Evolutionary conservation across 768 basidiomycete genomes (phyloP), one percentile per base, ranked within the genome.

Genomic region (Cantharellus cinnabarinus): DNA sequence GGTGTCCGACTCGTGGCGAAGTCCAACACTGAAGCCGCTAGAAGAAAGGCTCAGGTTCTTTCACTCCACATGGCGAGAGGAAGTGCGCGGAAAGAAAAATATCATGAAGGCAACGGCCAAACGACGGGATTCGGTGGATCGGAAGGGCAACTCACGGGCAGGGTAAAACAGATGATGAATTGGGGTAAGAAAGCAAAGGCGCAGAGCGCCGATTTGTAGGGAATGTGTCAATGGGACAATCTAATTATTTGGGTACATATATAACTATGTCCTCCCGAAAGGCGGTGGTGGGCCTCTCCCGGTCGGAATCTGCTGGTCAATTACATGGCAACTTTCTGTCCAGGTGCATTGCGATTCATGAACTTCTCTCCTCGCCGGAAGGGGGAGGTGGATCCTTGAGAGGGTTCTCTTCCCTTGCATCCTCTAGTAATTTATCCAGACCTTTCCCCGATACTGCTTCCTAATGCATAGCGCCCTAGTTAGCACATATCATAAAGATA

Each of bases 331-430:
- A 60, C 81, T 73, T 67, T 87, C 85, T 3, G 79, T 81, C 42
- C 81, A 79, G 70, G 95, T 95, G 69, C 86, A 80, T 42, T 29
- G 20, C 20, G 20, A 29, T 48, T 29, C 29, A 48, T 54, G 52
- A 10, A 14, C 10, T 54, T 42, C 38, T 57, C 14, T 38, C 14
- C 14, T 41, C 57, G 48, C 72, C 63, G 41, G 74, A 70, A 5
- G 78, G 74, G 29, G 77, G 74, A 3, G 80, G 78, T 34, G 82
- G 79, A 44, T 75, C 78, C 63, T 88, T 63, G 40, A 75, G 64
- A 4, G 87, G 85, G 66, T 88, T 84, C 63, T 91, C 88, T 56
- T 79, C 75, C 59, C 83, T 73, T 2, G 93, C 89, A 66, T 89
- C 84, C 55, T 83, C 77, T 0, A 97, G 73, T 57, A 95, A 69